phyloP scores from a whole-genome alignment of 2,329 filamentous ascomycete genomes.

The Aureobasidium namibiae region DNA sequence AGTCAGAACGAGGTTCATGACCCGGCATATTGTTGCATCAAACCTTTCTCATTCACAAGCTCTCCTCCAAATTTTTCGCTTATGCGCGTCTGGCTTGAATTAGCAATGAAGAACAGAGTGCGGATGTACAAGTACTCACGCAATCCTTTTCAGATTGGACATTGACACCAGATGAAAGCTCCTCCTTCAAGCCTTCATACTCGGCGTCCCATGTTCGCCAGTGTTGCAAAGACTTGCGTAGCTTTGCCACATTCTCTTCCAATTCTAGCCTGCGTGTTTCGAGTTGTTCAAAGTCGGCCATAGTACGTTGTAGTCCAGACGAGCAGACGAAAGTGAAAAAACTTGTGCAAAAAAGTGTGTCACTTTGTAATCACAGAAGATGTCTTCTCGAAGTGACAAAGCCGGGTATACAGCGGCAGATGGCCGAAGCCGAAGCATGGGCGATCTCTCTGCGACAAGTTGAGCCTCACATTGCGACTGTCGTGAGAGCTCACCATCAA shows the following conservation, averaged over 20 bases:
- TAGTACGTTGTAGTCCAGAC: background rate
- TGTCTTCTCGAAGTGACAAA: constrained; percentile 4
- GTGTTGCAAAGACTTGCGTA: constrained; percentile 69
- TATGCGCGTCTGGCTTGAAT: constrained; percentile 30
- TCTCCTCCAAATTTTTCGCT: constrained; percentile 54
- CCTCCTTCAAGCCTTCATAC: constrained; percentile 82
- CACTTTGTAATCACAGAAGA: constrained; percentile 3
- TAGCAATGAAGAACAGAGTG: background rate
- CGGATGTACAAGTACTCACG: background rate
- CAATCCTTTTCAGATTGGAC: constrained; percentile 43
- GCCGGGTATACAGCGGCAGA: background rate
- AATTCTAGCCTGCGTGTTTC: constrained; percentile 57
- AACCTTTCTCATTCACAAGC: constrained; percentile 49
- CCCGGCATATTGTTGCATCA: background rate
- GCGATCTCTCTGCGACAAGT: background rate
- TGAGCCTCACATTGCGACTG: background rate
- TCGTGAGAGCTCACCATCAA: constrained; percentile 18
- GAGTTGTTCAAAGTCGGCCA: constrained; percentile 7
- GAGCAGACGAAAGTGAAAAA: background rate
- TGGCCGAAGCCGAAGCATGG: constrained; percentile 3
- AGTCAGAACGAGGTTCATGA: background rate
- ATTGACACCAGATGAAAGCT: constrained; percentile 53
- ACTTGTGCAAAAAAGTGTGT: background rate
- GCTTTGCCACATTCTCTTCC: constrained; percentile 64
- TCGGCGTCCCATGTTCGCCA: constrained; percentile 90